Evolutionary conservation across 306 rosid genomes (phyloP).

Genomic region (Morella rubra): DNA sequence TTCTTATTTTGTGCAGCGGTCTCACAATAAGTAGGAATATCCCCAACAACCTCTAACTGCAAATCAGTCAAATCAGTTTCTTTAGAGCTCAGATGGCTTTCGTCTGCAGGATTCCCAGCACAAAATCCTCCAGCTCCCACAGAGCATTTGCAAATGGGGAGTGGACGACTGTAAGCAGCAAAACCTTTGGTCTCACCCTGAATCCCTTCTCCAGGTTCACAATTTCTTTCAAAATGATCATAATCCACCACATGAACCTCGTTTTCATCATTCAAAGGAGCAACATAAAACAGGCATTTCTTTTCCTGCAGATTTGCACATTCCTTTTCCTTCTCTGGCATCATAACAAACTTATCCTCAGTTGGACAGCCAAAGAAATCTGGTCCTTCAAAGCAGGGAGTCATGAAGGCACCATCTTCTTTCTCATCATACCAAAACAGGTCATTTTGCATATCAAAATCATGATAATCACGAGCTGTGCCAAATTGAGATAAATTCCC

Average conservation of each 20-base stretch:
- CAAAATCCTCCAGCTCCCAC: constrained; percentile 44
- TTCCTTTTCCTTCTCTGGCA: constrained; percentile 44
- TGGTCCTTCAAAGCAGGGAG: constrained; percentile 68
- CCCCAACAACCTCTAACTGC: constrained; percentile 41
- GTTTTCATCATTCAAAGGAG: constrained; percentile 33
- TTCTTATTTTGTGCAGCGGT: constrained; percentile 24
- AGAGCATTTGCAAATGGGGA: constrained; percentile 42
- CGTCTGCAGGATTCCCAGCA: constrained; percentile 39
- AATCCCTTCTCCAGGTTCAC: constrained; percentile 30
- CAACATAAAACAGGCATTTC: constrained; percentile 43
- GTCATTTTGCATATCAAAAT: constrained; percentile 76
- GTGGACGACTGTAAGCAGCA: constrained; percentile 30
- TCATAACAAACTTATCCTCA: constrained; percentile 89
- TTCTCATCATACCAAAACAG: constrained; percentile 74
- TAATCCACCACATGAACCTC: constrained; percentile 27
- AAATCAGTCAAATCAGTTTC: constrained; percentile 41
- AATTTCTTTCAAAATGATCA: constrained; percentile 28
- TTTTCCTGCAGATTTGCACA: constrained; percentile 44
- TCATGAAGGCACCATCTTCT: constrained; percentile 70
- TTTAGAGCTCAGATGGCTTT: constrained; percentile 42
- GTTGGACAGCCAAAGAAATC: constrained; percentile 67
- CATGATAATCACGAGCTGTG: constrained; percentile 85
- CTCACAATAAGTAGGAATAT: constrained; percentile 40
- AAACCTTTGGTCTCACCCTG: constrained; percentile 30
- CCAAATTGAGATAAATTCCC: constrained; percentile 83